A percentile compares a stretch with the other conserved stretches of the same genome.
Evolutionary conservation across 176 grass and related monocot genomes (phyloP).

Genomic region (maize (Zea mays)): DNA sequence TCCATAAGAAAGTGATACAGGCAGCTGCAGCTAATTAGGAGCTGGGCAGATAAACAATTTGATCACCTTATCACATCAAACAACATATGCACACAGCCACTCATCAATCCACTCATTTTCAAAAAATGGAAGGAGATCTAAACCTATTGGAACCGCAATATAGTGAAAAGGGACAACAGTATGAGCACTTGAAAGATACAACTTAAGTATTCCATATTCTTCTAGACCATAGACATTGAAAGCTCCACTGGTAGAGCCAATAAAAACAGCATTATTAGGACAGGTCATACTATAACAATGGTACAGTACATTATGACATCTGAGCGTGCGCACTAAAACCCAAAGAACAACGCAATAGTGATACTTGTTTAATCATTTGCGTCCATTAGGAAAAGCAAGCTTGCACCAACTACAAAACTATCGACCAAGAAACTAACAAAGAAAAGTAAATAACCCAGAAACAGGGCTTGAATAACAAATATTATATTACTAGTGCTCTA

Average conservation of each 20-base stretch:
- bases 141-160: background rate
- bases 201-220: background rate
- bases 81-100: background rate
- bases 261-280: background rate
- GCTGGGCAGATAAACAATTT: background rate
- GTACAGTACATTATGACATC: background rate
- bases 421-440: slow-evolving; percentile 29
- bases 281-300: background rate
- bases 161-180: background rate
- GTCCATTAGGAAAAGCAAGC: slow-evolving; percentile 10
- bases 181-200: slow-evolving; percentile 9
- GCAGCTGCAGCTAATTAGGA: background rate
- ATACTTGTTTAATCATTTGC: background rate
- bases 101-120: background rate
- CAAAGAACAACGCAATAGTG: background rate
- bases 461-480: background rate
- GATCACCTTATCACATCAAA: background rate
- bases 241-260: background rate
- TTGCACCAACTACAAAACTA: slow-evolving; percentile 3
- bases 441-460: slow-evolving; percentile 8
- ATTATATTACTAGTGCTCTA: background rate
- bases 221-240: slow-evolving; percentile 31
- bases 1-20: slow-evolving; percentile 5
- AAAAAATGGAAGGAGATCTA: background rate
- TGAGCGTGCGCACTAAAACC: background rate